Base-by-base conservation (phyloP, 352 stramenopile genomes). In the Phytophthora constricta region DNA sequence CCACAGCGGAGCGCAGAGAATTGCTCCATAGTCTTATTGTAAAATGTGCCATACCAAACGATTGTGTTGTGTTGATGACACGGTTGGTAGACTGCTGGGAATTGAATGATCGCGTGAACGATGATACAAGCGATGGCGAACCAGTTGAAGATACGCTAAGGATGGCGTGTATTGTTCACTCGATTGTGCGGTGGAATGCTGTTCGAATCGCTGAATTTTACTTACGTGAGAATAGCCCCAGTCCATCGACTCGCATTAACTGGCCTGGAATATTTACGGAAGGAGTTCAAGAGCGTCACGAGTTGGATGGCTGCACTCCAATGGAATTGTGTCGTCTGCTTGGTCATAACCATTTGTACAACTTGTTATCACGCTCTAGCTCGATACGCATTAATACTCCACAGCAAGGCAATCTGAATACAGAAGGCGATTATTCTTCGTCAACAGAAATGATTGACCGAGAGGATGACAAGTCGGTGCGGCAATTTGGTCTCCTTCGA, bases 121-220 rank as follows among this genome's bases (percentile, higher is more conserved):
- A 48, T 17, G 45, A 54, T 5, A 7, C 22, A 2, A 56, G 34
- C 41, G n/a, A 25, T n/a, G 45, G 7, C 8, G 22, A 52, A 22
- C 9, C 41, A 11, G 17, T 64, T 1, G 23, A 3, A 37, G 23
- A 20, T 28, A 23, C 19, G 14, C 7, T 67, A 16, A 56, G 55
- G 17, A 28, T 28, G 49, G 45, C 28, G 0, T 11, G 4, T 2
- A 22, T 80, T 11, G 27, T 86, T 17, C 58, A 72, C 19, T 17
- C 27, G 9, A 54, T 77, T 11, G 72, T 62, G 5, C 65, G 65
- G 4, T 87, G 72, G 72, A 86, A 88, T 60, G 72, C 77, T 5
- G 13, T 76, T 26, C 25, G n/a, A 1, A 17, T 85, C 4, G 41
- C 42, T 26, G 64, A 59, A 27, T 68, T 62, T 14, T 68, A n/a